phyloP scores from a whole-genome alignment of 805 yeast species.

The Cyberlindnera euphorbiiphila region DNA sequence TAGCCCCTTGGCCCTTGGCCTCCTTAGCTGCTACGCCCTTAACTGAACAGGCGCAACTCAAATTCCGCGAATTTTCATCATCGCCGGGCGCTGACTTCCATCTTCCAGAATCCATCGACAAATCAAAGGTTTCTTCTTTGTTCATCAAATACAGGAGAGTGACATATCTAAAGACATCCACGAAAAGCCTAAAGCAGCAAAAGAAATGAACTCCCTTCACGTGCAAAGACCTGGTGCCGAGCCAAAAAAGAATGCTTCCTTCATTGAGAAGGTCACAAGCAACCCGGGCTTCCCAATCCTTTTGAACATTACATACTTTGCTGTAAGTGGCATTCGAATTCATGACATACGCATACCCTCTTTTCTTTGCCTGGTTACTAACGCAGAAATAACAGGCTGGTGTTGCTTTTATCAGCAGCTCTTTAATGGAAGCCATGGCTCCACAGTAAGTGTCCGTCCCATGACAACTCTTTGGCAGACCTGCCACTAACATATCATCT shows the following conservation, averaged over 20 bases:
- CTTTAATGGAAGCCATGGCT: constrained; percentile 76
- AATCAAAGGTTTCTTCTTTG: too few relatives aligned
- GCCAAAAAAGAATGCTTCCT: constrained; percentile 27
- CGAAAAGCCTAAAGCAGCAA: background rate
- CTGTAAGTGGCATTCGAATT: too few relatives aligned
- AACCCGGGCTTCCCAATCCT: constrained; percentile 65
- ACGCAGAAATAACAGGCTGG: constrained; percentile 59
- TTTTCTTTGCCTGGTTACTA: too few relatives aligned
- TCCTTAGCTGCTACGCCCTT: too few relatives aligned
- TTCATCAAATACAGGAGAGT: background rate
- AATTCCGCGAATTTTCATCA: too few relatives aligned
- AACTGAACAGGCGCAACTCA: too few relatives aligned
- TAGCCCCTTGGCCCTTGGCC: too few relatives aligned
- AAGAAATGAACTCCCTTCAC: constrained; percentile 18
- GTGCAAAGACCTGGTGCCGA: constrained; percentile 23
- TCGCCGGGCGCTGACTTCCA: too few relatives aligned
- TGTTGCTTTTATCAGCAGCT: constrained; percentile 71
- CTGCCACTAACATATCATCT: background rate
- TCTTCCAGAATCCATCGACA: too few relatives aligned
- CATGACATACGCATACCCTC: too few relatives aligned
- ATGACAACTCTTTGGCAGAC: background rate
- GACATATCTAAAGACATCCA: background rate
- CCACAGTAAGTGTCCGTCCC: constrained; percentile 46
- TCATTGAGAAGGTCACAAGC: constrained; percentile 49
- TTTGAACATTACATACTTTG: constrained; percentile 60